Conservation (phyloP, 1,284 basidiomycete species). For the Sporisorium scitamineum region DNA sequence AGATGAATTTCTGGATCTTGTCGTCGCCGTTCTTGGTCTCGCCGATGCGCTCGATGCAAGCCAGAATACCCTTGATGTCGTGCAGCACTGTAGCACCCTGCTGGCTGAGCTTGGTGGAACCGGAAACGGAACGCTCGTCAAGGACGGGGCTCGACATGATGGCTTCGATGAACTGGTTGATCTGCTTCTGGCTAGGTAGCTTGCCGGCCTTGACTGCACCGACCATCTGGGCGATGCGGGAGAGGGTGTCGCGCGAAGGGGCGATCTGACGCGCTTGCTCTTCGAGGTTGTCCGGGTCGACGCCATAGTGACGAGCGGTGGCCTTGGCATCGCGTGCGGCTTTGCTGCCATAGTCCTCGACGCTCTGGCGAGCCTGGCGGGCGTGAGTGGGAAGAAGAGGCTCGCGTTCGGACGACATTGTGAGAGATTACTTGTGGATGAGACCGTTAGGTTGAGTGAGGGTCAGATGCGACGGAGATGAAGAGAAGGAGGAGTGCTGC, state of each 20-base stretch:
- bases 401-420: slow-evolving; percentile 48
- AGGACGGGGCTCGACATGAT: slow-evolving; percentile 53
- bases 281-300: slow-evolving; percentile 46
- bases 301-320: slow-evolving; percentile 41
- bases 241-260: slow-evolving; percentile 45
- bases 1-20: slow-evolving; percentile 71
- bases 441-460: not conserved
- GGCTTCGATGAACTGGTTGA: slow-evolving; percentile 47
- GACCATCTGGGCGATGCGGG: slow-evolving; percentile 47
- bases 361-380: slow-evolving; percentile 27
- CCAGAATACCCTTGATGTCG: slow-evolving; percentile 56
- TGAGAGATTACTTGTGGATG: not conserved
- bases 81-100: slow-evolving; percentile 46
- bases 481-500: too few species aligned
- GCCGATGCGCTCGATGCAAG: slow-evolving; percentile 53
- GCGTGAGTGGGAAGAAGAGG: slow-evolving; percentile 48
- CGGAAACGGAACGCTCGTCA: slow-evolving; percentile 46
- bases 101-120: slow-evolving; percentile 52
- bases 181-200: slow-evolving; percentile 52
- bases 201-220: slow-evolving; percentile 56
- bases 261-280: slow-evolving; percentile 31
- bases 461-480: too few species aligned
- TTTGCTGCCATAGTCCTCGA: slow-evolving; percentile 29
- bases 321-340: slow-evolving; percentile 44
- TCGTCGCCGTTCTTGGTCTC: slow-evolving; percentile 67